Conservation (phyloP, 2,329 filamentous ascomycete species). For the Blumeria graminis region DNA sequence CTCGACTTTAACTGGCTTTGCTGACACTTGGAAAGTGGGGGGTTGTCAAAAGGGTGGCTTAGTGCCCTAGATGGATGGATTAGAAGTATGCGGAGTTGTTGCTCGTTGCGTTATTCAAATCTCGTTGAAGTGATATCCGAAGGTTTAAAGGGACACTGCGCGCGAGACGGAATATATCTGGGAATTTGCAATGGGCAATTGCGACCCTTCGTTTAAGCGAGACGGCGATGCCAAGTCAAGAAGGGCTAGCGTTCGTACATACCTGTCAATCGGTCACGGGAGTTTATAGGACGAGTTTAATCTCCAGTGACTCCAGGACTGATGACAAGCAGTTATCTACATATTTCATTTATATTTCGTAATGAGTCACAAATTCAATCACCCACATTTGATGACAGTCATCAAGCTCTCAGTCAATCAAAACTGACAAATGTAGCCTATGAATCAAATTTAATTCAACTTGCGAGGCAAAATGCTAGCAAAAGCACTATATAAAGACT, state of each 20-base stretch:
- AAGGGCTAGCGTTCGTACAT: background rate
- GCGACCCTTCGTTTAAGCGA: constrained; percentile 1
- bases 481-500: no score
- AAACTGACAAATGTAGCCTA: no score
- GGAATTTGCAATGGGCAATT: background rate
- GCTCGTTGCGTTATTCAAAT: constrained; percentile 13
- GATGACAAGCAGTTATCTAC: background rate
- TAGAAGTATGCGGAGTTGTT: constrained; percentile 8
- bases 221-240: background rate
- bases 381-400: background rate
- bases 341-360: background rate
- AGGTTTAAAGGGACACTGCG: constrained; percentile 10
- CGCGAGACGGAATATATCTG: background rate
- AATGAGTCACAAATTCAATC: background rate
- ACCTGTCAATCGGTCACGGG: background rate
- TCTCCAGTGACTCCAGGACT: background rate
- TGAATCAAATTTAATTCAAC: no score
- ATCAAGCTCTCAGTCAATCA: background rate
- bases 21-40: constrained; percentile 50
- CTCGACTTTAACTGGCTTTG: constrained; percentile 19
- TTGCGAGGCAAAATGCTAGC: no score
- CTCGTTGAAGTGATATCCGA: constrained; percentile 9
- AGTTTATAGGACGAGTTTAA: background rate
- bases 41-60: constrained; percentile 57
- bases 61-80: constrained; percentile 45